phyloP scores from a whole-genome alignment of 306 rosid genomes.

The Styphnolobium japonicum region DNA sequence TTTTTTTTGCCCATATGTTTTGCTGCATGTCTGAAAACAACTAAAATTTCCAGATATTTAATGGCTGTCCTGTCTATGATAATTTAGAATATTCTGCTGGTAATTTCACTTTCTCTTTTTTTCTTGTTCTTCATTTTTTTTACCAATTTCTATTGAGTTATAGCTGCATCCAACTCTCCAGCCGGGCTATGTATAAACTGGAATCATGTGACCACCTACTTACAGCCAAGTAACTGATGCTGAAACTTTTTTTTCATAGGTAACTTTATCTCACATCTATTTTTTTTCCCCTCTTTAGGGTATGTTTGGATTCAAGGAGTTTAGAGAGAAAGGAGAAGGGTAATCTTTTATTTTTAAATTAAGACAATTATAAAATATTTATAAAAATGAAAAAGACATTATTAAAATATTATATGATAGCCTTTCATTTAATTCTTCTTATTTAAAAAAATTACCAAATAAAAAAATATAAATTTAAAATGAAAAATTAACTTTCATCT shows the following conservation, averaged over 20 bases:
- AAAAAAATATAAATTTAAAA: too few species aligned
- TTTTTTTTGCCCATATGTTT: background rate
- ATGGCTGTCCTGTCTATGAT: background rate
- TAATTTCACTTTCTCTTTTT: background rate
- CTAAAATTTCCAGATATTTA: background rate
- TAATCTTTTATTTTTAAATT: too few species aligned
- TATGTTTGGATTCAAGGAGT: too few species aligned
- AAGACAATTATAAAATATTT: too few species aligned
- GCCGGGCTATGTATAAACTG: conserved; percentile 17
- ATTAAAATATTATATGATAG: too few species aligned
- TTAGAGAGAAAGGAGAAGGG: too few species aligned
- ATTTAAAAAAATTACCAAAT: too few species aligned
- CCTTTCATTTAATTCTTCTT: too few species aligned
- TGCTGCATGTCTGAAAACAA: background rate
- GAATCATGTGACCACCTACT: conserved; percentile 35
- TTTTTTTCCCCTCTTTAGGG: background rate
- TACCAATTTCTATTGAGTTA: background rate
- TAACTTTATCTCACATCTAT: conserved; percentile 1
- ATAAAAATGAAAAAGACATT: too few species aligned
- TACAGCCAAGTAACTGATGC: conserved; percentile 6
- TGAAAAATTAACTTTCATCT: too few species aligned
- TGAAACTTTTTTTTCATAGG: background rate
- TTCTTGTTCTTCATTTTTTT: background rate
- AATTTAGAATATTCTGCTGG: conserved; percentile 23
- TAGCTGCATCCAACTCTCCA: background rate